Evolutionary conservation across 2,329 filamentous ascomycete genomes (phyloP), one percentile per base, ranked within the genome.

Genomic region (Anthostomella pinea): DNA sequence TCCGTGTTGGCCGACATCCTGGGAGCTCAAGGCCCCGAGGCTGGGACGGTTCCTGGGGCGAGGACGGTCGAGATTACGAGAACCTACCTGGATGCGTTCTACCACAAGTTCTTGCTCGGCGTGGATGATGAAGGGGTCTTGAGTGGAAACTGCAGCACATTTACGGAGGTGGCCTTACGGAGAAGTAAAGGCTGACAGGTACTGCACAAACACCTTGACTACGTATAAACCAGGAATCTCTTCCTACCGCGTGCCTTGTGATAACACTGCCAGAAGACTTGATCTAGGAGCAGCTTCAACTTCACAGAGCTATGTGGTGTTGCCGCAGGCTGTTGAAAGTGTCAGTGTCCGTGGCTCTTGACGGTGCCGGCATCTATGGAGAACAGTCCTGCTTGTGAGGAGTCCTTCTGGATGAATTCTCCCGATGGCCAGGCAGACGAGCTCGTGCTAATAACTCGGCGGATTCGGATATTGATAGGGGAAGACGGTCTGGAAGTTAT

Each of bases 1-100:
- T 15, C 41, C 13, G 33, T 40, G 3, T 17, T 52, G 11, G 34
- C 34, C 8, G 39, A 50, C 27, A 6, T 43, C 6, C 21, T 41
- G 15, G 43, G 38, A 9, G 23, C 6, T 10, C 18, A 36, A 16
- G 30, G 35, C 2, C 14, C 17, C 15, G 29, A 27, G 21, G 36
- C 23, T 5, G 38, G 42, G 3, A 20, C 15, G 18, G 31, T 41
- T 2, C 9, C 15, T 1, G 35, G 34, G 28, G 14, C 20, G 26
- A 33, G 30, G 32, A 39, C 39, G 35, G 30, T 35, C 8, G 20
- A 38, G 20, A 38, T 42, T 16, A 28, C 36, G 29, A 22, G 28
- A 21, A 34, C 34, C 6, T 44, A 44, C 15, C 11, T 36, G 6
- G 23, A 29, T 30, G 34, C 31, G 5, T 38, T 41, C 30, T 35